Base-by-base conservation (phyloP, 1,139 yeast species). In the Candida sp. region DNA sequence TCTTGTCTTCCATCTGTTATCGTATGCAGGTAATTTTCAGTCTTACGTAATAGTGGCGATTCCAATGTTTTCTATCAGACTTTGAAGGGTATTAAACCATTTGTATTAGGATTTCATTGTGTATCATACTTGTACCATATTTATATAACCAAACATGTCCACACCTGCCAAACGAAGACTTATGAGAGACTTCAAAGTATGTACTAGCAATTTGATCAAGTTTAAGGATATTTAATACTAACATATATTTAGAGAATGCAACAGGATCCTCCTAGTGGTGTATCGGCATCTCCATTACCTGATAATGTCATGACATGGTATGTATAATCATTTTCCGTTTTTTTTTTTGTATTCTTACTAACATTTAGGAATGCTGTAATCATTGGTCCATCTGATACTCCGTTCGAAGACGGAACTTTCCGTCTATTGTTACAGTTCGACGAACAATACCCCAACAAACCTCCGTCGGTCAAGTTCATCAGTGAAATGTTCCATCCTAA, bases 401-500 rank as follows among this genome's bases (percentile, higher is more conserved):
- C 99, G 3, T 93, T 89, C 60, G 99, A 93, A 64, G 99, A 93
- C 59, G 99, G 99, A 15, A 93, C 99, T 0, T 95, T 93, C 68
- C 78, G 96, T 45, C 75, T 93, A 47, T 76, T 83, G 44, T 69
- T 95, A 52, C 95, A 88, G 57, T 93, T 93, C 63, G 97, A 91
- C 61, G 99, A 93, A 67, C 97, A 90, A 60, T 93, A 93, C 58
- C 99, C 99, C 5, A 91, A 91, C 58, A 93, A 93, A 60, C 98
- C 99, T 12, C 99, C 99, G 4, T 73, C 79, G 42, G 99, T 95
- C 40, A 86, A 88, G 60, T 93, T 93, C 61, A 73, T 91, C 39
- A 84, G 95, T 50, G 95, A 88, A 56, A 93, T 93, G 97, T 93
- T 95, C 64, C 99, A 93, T 62, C 99, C 99, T 5, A 93, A 93